Evolutionary conservation across 2,329 filamentous ascomycete genomes (phyloP).

Genomic region (Arthrinium puccinioides): DNA sequence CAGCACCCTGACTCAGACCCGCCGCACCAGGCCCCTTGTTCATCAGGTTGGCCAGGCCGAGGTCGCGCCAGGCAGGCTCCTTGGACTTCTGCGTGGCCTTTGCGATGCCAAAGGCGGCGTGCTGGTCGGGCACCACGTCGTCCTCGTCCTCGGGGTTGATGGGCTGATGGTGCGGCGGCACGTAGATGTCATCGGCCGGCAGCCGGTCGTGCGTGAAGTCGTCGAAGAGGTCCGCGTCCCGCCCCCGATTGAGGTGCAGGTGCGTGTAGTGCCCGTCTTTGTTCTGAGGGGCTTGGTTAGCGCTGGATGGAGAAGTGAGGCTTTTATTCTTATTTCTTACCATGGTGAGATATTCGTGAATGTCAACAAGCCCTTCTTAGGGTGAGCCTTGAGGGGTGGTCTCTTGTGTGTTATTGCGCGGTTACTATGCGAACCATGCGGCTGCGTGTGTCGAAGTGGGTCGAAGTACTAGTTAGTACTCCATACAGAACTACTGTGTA

Average conservation of each 20-base stretch:
- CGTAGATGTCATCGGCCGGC: conserved; percentile 73
- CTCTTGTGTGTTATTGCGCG: too few species aligned
- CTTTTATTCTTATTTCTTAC: too few species aligned
- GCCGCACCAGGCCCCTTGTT: conserved; percentile 44
- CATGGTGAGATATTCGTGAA: too few species aligned
- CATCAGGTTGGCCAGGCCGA: conserved; percentile 67
- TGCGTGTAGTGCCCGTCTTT: conserved; percentile 72
- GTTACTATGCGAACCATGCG: too few species aligned
- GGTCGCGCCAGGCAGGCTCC: conserved; percentile 72
- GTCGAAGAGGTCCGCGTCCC: conserved; percentile 73
- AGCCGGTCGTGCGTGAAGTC: conserved; percentile 65
- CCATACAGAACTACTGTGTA: too few species aligned
- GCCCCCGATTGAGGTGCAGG: conserved; percentile 65
- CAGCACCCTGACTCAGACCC: not conserved
- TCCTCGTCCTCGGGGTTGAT: conserved; percentile 85
- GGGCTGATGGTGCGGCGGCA: conserved; percentile 72
- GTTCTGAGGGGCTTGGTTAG: conserved; percentile 33
- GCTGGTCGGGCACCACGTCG: conserved; percentile 81
- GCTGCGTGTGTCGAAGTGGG: too few species aligned
- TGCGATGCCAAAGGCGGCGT: conserved; percentile 80
- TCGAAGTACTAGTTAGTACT: too few species aligned
- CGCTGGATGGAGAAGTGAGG: too few species aligned
- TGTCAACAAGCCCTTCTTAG: too few species aligned
- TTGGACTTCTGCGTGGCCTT: conserved; percentile 65
- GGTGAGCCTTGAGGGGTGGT: too few species aligned